Base-by-base conservation (phyloP, 495 filamentous ascomycete species). In the Acidomyces sp. region DNA sequence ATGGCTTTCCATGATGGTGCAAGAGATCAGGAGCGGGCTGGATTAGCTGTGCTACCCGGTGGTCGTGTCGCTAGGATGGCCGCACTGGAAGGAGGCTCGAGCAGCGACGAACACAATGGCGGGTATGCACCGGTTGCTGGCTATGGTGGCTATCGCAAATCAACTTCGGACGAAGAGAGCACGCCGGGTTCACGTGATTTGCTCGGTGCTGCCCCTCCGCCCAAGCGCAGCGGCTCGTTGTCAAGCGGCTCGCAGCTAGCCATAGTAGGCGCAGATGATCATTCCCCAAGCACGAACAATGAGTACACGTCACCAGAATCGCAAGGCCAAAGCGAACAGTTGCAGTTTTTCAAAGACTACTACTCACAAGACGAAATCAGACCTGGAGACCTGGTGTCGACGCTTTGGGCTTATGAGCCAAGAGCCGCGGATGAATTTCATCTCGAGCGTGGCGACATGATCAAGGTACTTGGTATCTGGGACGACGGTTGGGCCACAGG, bases 401-500 rank as follows among this genome's bases (percentile, higher is more conserved):
- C 82, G 5, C 72, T 99, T 20, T 99, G 92, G 92, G 90, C 92
- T 5, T 99, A 99, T 55, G 78, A 90, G 54, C 87, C 92, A 19
- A 75, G 92, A 28, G 92, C 92, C 3, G 74, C 75, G 20, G 92
- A 99, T 53, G 92, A 99, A 55, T 96, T 94, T 53, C 74, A 81
- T 43, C 68, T 99, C 20, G 90, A 96, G 46, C 76, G 92, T 37
- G 92, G 92, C 32, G 92, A 99, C 61, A 95, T 99, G 90, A 68
- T 99, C 43, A 94, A 94, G 62, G 81, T 99, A 22, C 82, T 99
- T 36, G 92, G 92, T 27, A 95, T 99, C 47, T 99, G 92, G 92
- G 92, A 99, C 57, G 92, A 99, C 63, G 92, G 92, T 28, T 99
- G 92, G 92, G 92, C 92, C 22, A 99, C 92, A 7, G 92, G 92